Evolutionary conservation across 2,329 filamentous ascomycete species (phyloP).

Genomic region (Aciculosporium take): DNA sequence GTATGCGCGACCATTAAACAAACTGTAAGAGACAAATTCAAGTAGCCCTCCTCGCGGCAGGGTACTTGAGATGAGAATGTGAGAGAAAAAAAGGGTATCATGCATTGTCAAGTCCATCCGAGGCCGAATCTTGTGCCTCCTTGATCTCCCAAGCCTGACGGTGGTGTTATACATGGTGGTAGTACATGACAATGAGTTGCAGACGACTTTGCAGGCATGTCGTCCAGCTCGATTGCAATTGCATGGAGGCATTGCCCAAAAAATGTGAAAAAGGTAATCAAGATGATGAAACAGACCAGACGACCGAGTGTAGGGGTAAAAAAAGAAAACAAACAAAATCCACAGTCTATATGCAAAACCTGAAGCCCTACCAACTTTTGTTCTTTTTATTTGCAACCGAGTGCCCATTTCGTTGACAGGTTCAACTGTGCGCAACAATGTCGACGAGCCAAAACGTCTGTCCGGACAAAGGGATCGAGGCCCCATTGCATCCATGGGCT

Average conservation of each 20-base stretch:
- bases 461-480: conserved; percentile 1
- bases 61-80: conserved; percentile 14
- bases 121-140: conserved; percentile 10
- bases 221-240: background rate
- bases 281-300: too few species aligned
- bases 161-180: conserved; percentile 14
- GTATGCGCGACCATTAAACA: background rate
- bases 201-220: background rate
- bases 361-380: background rate
- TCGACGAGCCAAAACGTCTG: background rate
- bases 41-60: conserved; percentile 3
- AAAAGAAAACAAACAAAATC: background rate
- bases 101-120: conserved; percentile 16
- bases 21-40: background rate
- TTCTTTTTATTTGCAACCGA: background rate
- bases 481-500: conserved; percentile 1
- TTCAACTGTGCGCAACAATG: background rate
- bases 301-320: background rate
- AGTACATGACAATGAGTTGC: conserved; percentile 8
- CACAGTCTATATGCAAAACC: background rate
- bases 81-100: conserved; percentile 15
- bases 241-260: conserved; percentile 3
- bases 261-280: conserved; percentile 7
- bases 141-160: conserved; percentile 8
- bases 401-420: background rate